These are phyloP conservation scores for Starmerella kuoi DNA, from an alignment of 805 yeast species.

Conservation along the genomic window DNA sequence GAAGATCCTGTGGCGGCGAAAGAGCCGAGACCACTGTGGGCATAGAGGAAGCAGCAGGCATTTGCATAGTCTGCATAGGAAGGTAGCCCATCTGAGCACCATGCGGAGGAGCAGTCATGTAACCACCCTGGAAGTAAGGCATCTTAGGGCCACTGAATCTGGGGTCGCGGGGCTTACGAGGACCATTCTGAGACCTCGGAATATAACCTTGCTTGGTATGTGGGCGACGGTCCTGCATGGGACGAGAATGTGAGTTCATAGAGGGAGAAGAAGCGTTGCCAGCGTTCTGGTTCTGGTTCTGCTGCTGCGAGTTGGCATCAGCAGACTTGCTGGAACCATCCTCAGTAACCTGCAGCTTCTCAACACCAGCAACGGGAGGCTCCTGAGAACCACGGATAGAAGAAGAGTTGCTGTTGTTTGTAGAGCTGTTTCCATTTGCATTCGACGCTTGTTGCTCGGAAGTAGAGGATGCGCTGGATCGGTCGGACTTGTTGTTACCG, in stretches of 20 bases:
- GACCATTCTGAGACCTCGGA: conserved; percentile 7
- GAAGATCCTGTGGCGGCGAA: conserved; percentile 3
- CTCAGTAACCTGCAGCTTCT: not conserved
- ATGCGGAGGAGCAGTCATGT: conserved; percentile 3
- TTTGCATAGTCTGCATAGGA: conserved; percentile 11
- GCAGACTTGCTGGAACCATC: not conserved
- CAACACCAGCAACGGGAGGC: not conserved
- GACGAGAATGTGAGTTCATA: not conserved
- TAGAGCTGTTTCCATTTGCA: no score
- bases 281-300: no score
- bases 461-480: no score
- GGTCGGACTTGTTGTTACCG: not conserved
- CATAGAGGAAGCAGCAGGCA: conserved; percentile 4
- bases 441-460: no score
- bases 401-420: not conserved
- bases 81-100: not conserved
- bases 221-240: not conserved
- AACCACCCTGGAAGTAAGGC: conserved; percentile 9
- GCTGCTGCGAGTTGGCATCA: no score
- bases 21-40: not conserved
- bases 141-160: conserved; percentile 2
- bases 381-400: not conserved
- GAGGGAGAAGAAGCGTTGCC: not conserved
- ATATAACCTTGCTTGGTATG: not conserved
- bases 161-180: conserved; percentile 5